Conservation (phyloP, 495 filamentous ascomycete genomes). For the Haplographium delicatum region DNA sequence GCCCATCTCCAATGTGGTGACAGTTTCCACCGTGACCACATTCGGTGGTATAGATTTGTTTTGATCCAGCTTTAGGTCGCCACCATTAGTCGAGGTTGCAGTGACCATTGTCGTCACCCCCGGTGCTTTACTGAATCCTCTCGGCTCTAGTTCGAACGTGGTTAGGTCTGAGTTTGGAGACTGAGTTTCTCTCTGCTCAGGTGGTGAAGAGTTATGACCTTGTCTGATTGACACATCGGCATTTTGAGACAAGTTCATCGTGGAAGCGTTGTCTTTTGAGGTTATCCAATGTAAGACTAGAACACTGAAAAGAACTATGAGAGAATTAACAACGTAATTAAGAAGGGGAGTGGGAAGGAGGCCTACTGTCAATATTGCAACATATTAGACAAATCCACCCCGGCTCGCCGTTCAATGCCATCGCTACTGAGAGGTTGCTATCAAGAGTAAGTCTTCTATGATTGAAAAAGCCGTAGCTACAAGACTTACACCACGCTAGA, state of each 20-base stretch:
- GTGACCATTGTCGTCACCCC: constrained; percentile 5
- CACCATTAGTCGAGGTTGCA: neutral
- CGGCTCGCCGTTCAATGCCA: constrained; percentile 46
- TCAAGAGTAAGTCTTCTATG: neutral
- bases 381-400: constrained; percentile 54
- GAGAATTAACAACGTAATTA: neutral
- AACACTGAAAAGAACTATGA: constrained; percentile 44
- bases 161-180: neutral
- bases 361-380: constrained; percentile 49
- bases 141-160: constrained; percentile 1
- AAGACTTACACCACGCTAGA: constrained; percentile 41
- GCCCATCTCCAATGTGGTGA: neutral
- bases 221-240: neutral
- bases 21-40: neutral
- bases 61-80: neutral
- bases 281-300: constrained; percentile 51
- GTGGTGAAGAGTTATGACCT: neutral
- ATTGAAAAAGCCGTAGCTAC: neutral
- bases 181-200: neutral
- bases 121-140: neutral
- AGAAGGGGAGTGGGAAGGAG: neutral
- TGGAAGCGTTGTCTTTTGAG: constrained; percentile 35
- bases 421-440: constrained; percentile 47
- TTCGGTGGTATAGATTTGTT: constrained; percentile 1
- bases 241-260: neutral